Base-by-base conservation (phyloP, 805 yeast genomes). In the Teunomyces funiuensis region DNA sequence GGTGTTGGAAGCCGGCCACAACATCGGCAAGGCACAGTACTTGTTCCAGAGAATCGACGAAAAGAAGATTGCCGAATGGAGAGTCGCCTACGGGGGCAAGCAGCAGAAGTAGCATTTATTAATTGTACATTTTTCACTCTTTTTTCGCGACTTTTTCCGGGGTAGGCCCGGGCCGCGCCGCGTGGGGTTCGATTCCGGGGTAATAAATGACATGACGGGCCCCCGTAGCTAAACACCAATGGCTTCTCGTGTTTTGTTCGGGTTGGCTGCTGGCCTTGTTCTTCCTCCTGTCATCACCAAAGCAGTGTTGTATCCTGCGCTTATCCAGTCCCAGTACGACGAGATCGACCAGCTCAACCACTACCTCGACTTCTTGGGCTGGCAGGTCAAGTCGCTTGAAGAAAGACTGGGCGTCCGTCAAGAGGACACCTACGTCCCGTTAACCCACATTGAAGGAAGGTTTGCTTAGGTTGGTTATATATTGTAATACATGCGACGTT, bases 1-100 rank as follows among this genome's bases (percentile, higher is more conserved):
- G 41, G 78, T 82, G 36, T 73, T 93, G 51, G 68, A 73, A 53
- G 79, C 77, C 26, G 97, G 95, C 26, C 99, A 93, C 65, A 80
- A 84, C 66, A 85, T 93, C 49, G 91, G 88, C 47, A 83, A 87
- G 61, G 91, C 98, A 13, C 87, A 88, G 69, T 89, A 93, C 68
- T 74, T 93, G 69, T 93, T 93, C 77, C 78, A 76, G 58, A 82
- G 97, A 71, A 93, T 93, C 53, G 98, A 91, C 51, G 95, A 87
- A 57, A 82, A 82, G 69, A 84, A 85, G 73, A 75, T 90, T 47
- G 93, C 80, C 7, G 85, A 80, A 57, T 88, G 97, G 95, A 84
- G 95, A 71, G 66, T 71, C 41, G 76, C 78, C 63, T 93, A 85
- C 58, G 96, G 97, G 45, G 98, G 97, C 34, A 73, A 80, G 52